phyloP scores from a whole-genome alignment of 345 rosid species.

The Brassica nigra region DNA sequence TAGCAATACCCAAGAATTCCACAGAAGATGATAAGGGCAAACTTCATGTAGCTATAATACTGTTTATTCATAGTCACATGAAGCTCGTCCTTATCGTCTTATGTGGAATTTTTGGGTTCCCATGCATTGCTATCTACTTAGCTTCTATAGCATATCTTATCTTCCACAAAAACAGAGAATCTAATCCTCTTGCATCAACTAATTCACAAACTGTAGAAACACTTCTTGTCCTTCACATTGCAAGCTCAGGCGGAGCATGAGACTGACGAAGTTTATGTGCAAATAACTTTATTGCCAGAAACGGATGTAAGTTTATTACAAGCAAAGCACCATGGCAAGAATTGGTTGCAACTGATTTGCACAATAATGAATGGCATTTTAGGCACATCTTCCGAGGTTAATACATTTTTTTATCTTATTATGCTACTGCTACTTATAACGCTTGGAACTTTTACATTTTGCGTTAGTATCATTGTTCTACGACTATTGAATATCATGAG shows the following conservation, averaged over 20 bases:
- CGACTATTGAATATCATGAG: not conserved
- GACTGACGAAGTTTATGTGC: slow-evolving; percentile 93
- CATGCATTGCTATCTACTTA: too few relatives aligned
- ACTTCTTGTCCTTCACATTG: slow-evolving; percentile 21
- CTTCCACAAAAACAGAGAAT: too few relatives aligned
- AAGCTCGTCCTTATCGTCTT: too few relatives aligned
- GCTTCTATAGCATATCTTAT: too few relatives aligned
- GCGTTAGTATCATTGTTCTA: slow-evolving; percentile 2
- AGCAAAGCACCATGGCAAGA: slow-evolving; percentile 84
- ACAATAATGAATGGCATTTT: slow-evolving; percentile 90
- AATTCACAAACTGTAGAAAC: too few relatives aligned
- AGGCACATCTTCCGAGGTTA: slow-evolving; percentile 97
- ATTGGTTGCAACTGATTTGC: slow-evolving; percentile 90
- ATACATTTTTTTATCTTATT: slow-evolving; percentile 15
- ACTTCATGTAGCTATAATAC: too few relatives aligned
- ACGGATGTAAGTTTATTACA: slow-evolving; percentile 50
- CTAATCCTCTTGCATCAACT: too few relatives aligned
- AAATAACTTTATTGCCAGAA: slow-evolving; percentile 81
- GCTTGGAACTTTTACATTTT: slow-evolving; percentile 5
- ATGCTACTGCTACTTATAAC: not conserved
- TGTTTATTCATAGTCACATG: too few relatives aligned
- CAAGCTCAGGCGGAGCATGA: slow-evolving; percentile 80
- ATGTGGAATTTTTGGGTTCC: too few relatives aligned
- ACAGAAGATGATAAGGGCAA: too few relatives aligned
- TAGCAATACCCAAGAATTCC: too few relatives aligned